phyloP scores from a whole-genome alignment of 352 stramenopile species.

The Phytophthora nicotianae region DNA sequence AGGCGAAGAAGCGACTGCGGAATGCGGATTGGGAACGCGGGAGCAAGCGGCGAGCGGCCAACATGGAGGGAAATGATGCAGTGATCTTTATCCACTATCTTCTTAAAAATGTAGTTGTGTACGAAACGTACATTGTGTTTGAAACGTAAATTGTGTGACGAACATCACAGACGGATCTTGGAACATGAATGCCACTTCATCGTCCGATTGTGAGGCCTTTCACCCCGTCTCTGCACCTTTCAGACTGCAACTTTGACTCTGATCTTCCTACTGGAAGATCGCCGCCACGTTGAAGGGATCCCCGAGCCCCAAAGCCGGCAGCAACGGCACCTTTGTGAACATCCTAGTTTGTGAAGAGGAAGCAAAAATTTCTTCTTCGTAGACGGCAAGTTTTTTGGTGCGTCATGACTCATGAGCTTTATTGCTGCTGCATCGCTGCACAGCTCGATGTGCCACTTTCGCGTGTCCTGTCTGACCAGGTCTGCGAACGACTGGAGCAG shows the following conservation, averaged over 20 bases:
- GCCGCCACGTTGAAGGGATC: conserved; percentile 16
- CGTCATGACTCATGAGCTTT: background rate
- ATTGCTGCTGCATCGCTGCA: conserved; percentile 13
- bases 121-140: too few species aligned
- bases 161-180: conserved; percentile 10
- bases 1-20: conserved; percentile 25
- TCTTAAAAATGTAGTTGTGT: background rate
- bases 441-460: conserved; percentile 21
- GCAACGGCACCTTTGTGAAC: background rate
- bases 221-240: conserved; percentile 10
- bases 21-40: conserved; percentile 3
- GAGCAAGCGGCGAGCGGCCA: conserved; percentile 19
- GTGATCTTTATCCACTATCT: conserved; percentile 28
- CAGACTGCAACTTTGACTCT: background rate
- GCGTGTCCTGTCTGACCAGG: conserved; percentile 25
- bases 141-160: background rate
- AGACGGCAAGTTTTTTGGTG: background rate
- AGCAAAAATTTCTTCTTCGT: background rate
- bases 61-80: conserved; percentile 13
- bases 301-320: conserved; percentile 9
- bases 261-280: conserved; percentile 10
- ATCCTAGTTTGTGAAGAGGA: background rate
- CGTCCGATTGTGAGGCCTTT: conserved; percentile 18
- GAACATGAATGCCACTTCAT: conserved; percentile 14
- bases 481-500: conserved; percentile 32